Conservation (phyloP, 2,329 filamentous ascomycete species). For the Colletotrichum somersetense region DNA sequence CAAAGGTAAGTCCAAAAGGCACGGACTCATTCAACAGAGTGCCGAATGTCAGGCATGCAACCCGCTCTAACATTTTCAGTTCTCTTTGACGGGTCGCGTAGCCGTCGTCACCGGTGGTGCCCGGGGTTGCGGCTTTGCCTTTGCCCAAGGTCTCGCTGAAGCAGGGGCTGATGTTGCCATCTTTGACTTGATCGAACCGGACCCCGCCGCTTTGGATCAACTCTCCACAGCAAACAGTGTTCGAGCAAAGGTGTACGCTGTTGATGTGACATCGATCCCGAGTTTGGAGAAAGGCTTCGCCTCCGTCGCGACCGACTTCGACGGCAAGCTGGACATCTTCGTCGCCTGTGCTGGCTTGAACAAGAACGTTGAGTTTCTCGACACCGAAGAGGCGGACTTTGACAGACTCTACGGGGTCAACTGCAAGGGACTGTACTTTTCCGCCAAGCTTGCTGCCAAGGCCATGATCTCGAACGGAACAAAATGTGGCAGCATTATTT, state of each 20-base stretch:
- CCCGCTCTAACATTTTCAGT: conserved; percentile 48
- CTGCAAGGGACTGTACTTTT: conserved; percentile 50
- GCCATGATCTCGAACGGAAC: conserved; percentile 65
- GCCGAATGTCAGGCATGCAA: neutral
- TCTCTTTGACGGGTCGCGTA: conserved; percentile 62
- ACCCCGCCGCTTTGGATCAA: conserved; percentile 18
- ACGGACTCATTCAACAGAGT: neutral
- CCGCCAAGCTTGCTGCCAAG: conserved; percentile 61
- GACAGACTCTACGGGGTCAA: conserved; percentile 31
- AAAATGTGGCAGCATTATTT: conserved; percentile 63
- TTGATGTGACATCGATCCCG: conserved; percentile 20
- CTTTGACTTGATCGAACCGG: conserved; percentile 33
- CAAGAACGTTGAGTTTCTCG: conserved; percentile 32
- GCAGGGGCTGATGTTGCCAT: conserved; percentile 34
- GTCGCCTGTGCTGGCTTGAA: conserved; percentile 54
- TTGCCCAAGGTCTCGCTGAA: conserved; percentile 33
- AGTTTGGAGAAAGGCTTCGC: conserved; percentile 25
- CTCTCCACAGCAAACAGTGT: neutral
- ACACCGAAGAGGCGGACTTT: conserved; percentile 31
- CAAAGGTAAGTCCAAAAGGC: neutral
- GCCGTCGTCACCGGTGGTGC: conserved; percentile 61
- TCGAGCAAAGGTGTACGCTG: conserved; percentile 16
- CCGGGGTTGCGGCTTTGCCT: conserved; percentile 57
- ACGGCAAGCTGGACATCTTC: conserved; percentile 50
- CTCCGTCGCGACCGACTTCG: conserved; percentile 45